These are phyloP conservation scores for Achaetomium macrosporum DNA, from an alignment of 2,329 filamentous ascomycete genomes.

Conservation along the genomic window DNA sequence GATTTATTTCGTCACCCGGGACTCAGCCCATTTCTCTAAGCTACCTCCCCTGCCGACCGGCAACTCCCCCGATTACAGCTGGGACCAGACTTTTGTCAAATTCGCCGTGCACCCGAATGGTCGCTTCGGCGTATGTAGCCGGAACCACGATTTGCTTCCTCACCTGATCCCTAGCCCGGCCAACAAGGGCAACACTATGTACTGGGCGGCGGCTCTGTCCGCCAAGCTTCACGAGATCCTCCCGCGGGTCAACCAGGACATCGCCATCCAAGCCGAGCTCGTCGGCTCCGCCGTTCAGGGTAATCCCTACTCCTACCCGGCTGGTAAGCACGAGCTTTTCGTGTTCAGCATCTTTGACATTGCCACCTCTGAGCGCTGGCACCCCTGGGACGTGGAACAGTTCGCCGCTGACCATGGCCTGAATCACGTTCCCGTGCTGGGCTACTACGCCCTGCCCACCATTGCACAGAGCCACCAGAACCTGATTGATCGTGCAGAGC, in stretches of 20 bases:
- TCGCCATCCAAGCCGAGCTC: conserved; percentile 31
- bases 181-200: conserved; percentile 10
- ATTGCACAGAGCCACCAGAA: conserved; percentile 21
- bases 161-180: conserved; percentile 9
- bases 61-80: not conserved
- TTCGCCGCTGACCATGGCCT: conserved; percentile 27
- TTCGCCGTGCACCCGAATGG: conserved; percentile 22
- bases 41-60: conserved; percentile 16
- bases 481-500: conserved; percentile 21
- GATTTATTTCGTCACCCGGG: conserved; percentile 31
- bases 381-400: conserved; percentile 26
- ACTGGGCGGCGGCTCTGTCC: conserved; percentile 24
- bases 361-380: conserved; percentile 25
- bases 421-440: conserved; percentile 30
- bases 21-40: conserved; percentile 17
- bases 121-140: conserved; percentile 31
- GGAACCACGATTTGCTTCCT: conserved; percentile 23
- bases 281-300: conserved; percentile 26
- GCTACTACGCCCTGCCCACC: conserved; percentile 21
- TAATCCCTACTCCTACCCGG: conserved; percentile 27
- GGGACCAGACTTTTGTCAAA: not conserved
- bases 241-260: conserved; percentile 15
- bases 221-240: conserved; percentile 24
- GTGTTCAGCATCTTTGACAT: conserved; percentile 32
- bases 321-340: conserved; percentile 28